Evolutionary conservation across 2,329 filamentous ascomycete genomes (phyloP).

Genomic region (Lachnellula subtilissima): DNA sequence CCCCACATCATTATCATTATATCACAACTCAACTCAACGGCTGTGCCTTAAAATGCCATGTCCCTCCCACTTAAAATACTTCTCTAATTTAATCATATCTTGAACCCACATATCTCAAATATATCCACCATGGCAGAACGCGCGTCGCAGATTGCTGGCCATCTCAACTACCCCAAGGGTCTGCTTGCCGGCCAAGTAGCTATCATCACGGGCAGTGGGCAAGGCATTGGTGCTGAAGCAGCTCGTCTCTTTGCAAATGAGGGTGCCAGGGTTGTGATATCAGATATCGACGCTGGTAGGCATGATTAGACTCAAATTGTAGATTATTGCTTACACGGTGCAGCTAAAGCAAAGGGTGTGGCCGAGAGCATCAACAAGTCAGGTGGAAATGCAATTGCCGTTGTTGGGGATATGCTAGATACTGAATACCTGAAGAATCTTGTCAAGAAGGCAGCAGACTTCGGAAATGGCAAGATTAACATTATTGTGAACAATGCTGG

Average conservation of each 20-base stretch:
- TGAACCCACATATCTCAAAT: neutral
- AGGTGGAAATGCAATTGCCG: slow-evolving; percentile 64
- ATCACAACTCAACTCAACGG: neutral
- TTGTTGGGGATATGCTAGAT: slow-evolving; percentile 73
- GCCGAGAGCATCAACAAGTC: slow-evolving; percentile 63
- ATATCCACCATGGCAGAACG: slow-evolving; percentile 40
- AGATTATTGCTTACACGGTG: slow-evolving; percentile 11
- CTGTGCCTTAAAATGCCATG: neutral
- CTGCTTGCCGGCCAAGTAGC: slow-evolving; percentile 75
- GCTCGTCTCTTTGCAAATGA: slow-evolving; percentile 81
- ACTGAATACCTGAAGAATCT: slow-evolving; percentile 64
- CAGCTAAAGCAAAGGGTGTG: slow-evolving; percentile 65
- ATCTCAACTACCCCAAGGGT: slow-evolving; percentile 78
- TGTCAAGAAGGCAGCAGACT: slow-evolving; percentile 70
- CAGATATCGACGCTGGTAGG: slow-evolving; percentile 72
- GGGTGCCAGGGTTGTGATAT: slow-evolving; percentile 77
- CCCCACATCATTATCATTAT: neutral
- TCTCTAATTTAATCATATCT: neutral
- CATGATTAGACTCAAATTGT: slow-evolving; percentile 7
- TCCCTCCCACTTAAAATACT: neutral
- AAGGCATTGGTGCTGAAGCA: slow-evolving; percentile 83
- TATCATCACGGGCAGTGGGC: slow-evolving; percentile 81
- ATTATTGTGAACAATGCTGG: slow-evolving; percentile 90
- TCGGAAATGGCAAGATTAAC: slow-evolving; percentile 83
- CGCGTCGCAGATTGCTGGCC: slow-evolving; percentile 66